A percentile compares a stretch with the other conserved stretches of the same genome.
phyloP scores from a whole-genome alignment of 1,284 basidiomycete genomes.

The Ceratobasidium sp. region DNA sequence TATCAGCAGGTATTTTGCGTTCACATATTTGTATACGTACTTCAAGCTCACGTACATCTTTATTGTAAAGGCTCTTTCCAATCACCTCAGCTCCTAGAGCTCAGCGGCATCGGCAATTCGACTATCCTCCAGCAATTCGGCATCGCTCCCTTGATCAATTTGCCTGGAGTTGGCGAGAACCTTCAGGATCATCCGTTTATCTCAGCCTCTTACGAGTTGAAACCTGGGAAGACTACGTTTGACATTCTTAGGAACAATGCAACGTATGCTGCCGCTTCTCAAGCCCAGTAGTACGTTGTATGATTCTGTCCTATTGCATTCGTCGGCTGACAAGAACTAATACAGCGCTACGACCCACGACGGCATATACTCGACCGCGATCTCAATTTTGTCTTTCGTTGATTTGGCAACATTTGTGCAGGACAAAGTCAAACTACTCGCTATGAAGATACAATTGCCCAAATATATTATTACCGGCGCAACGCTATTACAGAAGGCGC shows the following conservation, averaged over 20 bases:
- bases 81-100: slow-evolving; percentile 61
- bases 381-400: slow-evolving; percentile 38
- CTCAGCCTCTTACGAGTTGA: slow-evolving; percentile 39
- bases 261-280: slow-evolving; percentile 32
- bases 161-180: slow-evolving; percentile 58
- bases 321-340: background rate
- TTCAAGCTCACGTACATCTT: background rate
- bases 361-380: slow-evolving; percentile 36
- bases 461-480: background rate
- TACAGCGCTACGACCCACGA: slow-evolving; percentile 38
- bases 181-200: slow-evolving; percentile 55
- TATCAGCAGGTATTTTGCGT: slow-evolving; percentile 54
- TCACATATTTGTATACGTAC: background rate
- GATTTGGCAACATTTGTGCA: slow-evolving; percentile 24
- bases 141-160: slow-evolving; percentile 55
- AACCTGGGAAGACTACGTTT: slow-evolving; percentile 41
- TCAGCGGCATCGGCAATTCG: slow-evolving; percentile 62
- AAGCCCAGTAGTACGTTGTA: slow-evolving; percentile 39
- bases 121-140: slow-evolving; percentile 54
- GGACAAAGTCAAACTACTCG: background rate
- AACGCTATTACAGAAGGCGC: slow-evolving; percentile 3
- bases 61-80: slow-evolving; percentile 51
- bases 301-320: background rate
- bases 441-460: background rate
- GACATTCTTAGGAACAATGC: slow-evolving; percentile 43